Percentiles rank a stretch among this genome's conserved stretches.
Conservation (phyloP, 2,329 filamentous ascomycete species). For the Apiospora arundinis region DNA sequence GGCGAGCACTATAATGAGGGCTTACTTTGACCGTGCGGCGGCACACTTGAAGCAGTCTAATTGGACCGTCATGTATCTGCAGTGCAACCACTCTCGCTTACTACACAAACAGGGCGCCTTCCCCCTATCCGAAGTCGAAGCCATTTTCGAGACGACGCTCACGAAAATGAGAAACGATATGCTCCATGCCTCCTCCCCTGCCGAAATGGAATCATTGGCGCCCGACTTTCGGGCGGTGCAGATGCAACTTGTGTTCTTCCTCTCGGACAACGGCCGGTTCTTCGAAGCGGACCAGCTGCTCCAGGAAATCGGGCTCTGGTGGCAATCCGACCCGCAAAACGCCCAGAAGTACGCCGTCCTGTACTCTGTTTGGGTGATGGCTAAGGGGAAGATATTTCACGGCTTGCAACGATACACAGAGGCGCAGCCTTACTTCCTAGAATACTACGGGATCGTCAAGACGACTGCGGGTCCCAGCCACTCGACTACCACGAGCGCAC, state of each 20-base stretch:
- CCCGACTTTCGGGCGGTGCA: neutral
- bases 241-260: conserved; percentile 10
- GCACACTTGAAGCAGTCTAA: neutral
- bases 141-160: conserved; percentile 9
- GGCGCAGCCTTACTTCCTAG: conserved; percentile 16
- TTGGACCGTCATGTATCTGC: neutral
- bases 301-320: neutral
- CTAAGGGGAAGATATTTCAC: conserved; percentile 1
- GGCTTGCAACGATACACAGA: neutral
- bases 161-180: neutral
- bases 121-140: conserved; percentile 12
- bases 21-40: conserved; percentile 23
- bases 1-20: conserved; percentile 12
- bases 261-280: conserved; percentile 4
- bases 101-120: conserved; percentile 21
- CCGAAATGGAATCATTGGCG: neutral
- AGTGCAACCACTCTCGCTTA: conserved; percentile 13
- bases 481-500: neutral
- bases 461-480: neutral
- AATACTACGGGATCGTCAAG: neutral
- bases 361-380: conserved; percentile 10
- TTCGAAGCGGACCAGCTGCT: neutral
- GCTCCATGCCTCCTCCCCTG: neutral
- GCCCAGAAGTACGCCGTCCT: neutral
- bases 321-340: neutral